Evolutionary conservation across 306 rosid species (phyloP), one percentile per base, ranked within the genome.

Genomic region (Mimosa pudica): DNA sequence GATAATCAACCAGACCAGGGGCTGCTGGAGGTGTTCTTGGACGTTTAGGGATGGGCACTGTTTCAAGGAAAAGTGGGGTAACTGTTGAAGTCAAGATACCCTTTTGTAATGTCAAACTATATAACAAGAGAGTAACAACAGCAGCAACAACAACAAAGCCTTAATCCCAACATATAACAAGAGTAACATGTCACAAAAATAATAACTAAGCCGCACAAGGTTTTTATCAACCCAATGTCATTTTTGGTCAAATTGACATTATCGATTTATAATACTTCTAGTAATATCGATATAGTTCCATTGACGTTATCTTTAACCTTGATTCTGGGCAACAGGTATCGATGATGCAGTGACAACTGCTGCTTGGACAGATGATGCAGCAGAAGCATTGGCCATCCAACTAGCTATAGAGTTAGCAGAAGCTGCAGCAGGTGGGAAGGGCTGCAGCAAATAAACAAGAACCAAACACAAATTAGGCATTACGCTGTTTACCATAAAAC

Each of bases 341-440:
- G 91, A 84, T 76, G 98, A 87, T 38, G 98, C 90, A 11, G 94
- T 87, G 70, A 93, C 93, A 80, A 88, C 96, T 36, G 98, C 90
- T 81, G 97, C 96, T 87, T 93, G 98, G 77, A 91, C 97, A 78
- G 98, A 89, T 82, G 98, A 87, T 73, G 97, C 85, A 81, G 96
- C 92, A 71, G 96, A 86, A 62, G 94, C 88, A 89, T 91, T 91
- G 72, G 92, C 92, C 98, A 93, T 89, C 98, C 98, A 91, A 73
- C 98, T 92, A 24, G 96, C 97, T 78, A 93, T 91, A 52, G 92
- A 81, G 82, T 88, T 91, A 30, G 89, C 90, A 78, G 93, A 70
- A 47, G 93, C 88, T 16, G 85, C 91, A 77, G 90, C 47, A 2
- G 92, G 92, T 58, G 92, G 97, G 73, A 92, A 86, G 75, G 93